Base-by-base conservation (phyloP, 2,329 filamentous ascomycete genomes). In the Cercospora brassicicola region DNA sequence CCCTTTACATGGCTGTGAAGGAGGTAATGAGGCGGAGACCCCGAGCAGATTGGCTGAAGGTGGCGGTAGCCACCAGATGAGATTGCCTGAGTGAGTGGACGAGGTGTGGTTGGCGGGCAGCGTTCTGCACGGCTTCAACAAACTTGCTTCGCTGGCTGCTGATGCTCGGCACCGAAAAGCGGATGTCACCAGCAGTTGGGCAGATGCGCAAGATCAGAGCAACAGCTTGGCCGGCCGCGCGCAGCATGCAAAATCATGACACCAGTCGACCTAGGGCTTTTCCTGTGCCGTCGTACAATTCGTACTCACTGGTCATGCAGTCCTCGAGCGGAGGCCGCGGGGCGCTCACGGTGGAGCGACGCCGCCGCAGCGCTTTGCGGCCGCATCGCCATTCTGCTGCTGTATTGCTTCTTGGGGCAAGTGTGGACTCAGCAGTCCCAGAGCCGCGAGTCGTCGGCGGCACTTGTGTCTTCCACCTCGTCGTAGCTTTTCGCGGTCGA, bases 31-130 rank as follows among this genome's bases (percentile, higher is more conserved):
- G 33, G 60, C 60, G 60, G 60, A 53, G 60, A 53, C 60, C 3
- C 60, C 60, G 30, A 51, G 23, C 20, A 42, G 45, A 51, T 20
- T 33, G 45, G 60, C 42, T 55, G 60, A 36, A 10, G 13, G 30
- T 53, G 60, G 42, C 45, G 39, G 42, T 36, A 53, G 60, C 28
- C 60, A 53, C 60, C 39, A 62, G 42, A 62, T 55, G 60, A 62
- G 15, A 62, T 18, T 18, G 20, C 13, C n/a, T 10, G 39, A 6
- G n/a, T 26, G 18, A 48, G 13, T 26, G 18, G 48, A 28, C 18
- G 36, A 62, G 33, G 39, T 31, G 59, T 48, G 59, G 39, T 62
- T 62, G 59, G 36, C 20, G 57, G 30, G 57, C 31, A 36, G 20
- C 13, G 33, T n/a, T 51, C 45, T 62, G 42, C 42, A 33, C 59